Percentiles rank a stretch among this genome's conserved stretches.
phyloP scores from a whole-genome alignment of 306 rosid species.

The Prunus salicina region DNA sequence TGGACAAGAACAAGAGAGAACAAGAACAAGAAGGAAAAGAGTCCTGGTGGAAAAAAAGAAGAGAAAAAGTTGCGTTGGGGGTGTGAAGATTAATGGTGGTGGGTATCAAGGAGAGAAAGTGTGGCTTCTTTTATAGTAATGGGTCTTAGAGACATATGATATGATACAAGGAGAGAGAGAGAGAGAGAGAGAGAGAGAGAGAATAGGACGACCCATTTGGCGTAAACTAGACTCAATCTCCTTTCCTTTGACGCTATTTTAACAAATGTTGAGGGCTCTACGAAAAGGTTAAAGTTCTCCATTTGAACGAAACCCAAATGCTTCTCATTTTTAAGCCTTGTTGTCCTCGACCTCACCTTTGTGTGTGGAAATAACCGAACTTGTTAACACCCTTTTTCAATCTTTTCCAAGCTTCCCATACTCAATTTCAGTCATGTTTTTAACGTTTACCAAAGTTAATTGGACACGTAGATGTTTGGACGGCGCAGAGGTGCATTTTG shows the following conservation, averaged over 20 bases:
- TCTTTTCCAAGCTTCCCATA: background rate
- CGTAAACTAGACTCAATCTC: conserved; percentile 89
- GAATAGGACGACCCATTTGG: conserved; percentile 59
- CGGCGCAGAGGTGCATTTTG: background rate
- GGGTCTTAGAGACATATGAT: conserved; percentile 33
- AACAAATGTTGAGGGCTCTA: conserved; percentile 18
- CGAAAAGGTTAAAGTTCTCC: conserved; percentile 10
- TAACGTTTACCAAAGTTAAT: background rate
- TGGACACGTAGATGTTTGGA: too few relatives aligned
- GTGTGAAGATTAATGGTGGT: conserved; percentile 23
- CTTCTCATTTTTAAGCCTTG: background rate
- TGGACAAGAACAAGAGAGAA: conserved; percentile 16
- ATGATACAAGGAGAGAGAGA: background rate
- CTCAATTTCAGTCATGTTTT: background rate
- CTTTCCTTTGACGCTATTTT: conserved; percentile 43
- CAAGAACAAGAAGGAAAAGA: conserved; percentile 22
- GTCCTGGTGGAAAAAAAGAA: background rate
- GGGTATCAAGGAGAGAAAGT: conserved; percentile 36
- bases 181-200: background rate
- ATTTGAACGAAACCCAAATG: conserved; percentile 7
- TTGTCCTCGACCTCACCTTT: conserved; percentile 7
- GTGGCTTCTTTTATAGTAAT: conserved; percentile 80
- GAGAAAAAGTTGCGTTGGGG: background rate
- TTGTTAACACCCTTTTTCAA: conserved; percentile 4
- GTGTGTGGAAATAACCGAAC: conserved; percentile 38